Conservation (phyloP, 306 rosid species). For the Inga laurina region DNA sequence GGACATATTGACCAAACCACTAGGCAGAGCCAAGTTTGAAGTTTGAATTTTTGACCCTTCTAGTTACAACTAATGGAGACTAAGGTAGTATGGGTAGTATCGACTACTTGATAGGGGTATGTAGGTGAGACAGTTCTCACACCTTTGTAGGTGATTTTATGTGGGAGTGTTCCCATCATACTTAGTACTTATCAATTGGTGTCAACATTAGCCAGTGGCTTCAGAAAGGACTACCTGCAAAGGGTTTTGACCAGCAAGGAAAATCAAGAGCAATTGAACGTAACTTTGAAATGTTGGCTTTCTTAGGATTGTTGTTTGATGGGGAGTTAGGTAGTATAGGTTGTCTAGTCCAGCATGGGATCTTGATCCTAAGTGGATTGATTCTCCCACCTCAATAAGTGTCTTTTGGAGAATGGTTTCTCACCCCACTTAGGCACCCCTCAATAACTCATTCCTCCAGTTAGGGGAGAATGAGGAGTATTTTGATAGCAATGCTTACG, state of each 20-base stretch:
- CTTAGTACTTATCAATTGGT: not conserved
- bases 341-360: not conserved
- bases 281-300: not conserved
- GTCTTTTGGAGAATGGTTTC: not conserved
- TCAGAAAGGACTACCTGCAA: not conserved
- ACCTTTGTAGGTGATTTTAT: not conserved
- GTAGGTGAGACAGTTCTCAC: not conserved
- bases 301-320: not conserved
- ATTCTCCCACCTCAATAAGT: not conserved
- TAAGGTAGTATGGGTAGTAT: not conserved
- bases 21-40: too few relatives aligned
- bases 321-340: not conserved
- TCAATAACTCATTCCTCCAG: not conserved
- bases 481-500: not conserved
- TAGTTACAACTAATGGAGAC: not conserved
- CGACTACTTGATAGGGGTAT: not conserved
- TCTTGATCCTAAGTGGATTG: not conserved
- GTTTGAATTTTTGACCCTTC: not conserved
- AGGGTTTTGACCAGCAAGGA: not conserved
- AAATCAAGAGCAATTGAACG: not conserved
- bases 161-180: not conserved
- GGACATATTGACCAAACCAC: too few relatives aligned
- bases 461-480: not conserved
- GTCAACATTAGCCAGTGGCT: not conserved
- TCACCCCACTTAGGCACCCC: not conserved